These are phyloP conservation scores for Zygosaccharomyces gambellarensis DNA, from an alignment of 805 yeast species.

Conservation along the genomic window DNA sequence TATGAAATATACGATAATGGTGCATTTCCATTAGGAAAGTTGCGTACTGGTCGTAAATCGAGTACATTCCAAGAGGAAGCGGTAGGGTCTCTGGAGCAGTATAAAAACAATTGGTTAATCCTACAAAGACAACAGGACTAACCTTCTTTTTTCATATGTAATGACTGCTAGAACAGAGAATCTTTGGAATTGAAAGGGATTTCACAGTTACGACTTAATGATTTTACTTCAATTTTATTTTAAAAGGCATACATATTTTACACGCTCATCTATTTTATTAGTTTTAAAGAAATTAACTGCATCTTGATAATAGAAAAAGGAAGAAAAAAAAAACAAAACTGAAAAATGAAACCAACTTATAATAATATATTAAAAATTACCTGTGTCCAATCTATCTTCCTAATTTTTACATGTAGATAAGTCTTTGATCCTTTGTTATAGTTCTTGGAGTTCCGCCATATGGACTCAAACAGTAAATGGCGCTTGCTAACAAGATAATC, in stretches of 20 bases:
- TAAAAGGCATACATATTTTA: neutral
- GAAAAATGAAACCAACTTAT: neutral
- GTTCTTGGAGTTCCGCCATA: neutral
- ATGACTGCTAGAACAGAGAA: neutral
- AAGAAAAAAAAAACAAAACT: neutral
- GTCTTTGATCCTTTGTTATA: neutral
- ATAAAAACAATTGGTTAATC: conserved; percentile 36
- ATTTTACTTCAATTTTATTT: neutral
- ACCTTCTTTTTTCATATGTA: neutral
- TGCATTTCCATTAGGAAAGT: conserved; percentile 7
- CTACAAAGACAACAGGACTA: conserved; percentile 30
- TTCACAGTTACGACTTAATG: conserved; percentile 2
- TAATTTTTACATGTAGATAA: neutral
- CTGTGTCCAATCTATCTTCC: neutral
- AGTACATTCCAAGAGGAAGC: conserved; percentile 32
- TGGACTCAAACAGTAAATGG: neutral
- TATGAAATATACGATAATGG: conserved; percentile 15
- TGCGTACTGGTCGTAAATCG: conserved; percentile 26
- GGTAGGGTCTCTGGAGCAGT: conserved; percentile 35
- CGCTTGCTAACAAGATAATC: neutral
- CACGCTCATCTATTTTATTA: neutral
- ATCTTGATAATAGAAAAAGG: neutral
- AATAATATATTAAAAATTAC: neutral
- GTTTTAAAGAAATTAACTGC: neutral
- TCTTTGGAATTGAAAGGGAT: neutral